Evolutionary conservation across 1,284 basidiomycete species (phyloP), one percentile per base, ranked within the genome.

Genomic region (Rhodotorula sp.): DNA sequence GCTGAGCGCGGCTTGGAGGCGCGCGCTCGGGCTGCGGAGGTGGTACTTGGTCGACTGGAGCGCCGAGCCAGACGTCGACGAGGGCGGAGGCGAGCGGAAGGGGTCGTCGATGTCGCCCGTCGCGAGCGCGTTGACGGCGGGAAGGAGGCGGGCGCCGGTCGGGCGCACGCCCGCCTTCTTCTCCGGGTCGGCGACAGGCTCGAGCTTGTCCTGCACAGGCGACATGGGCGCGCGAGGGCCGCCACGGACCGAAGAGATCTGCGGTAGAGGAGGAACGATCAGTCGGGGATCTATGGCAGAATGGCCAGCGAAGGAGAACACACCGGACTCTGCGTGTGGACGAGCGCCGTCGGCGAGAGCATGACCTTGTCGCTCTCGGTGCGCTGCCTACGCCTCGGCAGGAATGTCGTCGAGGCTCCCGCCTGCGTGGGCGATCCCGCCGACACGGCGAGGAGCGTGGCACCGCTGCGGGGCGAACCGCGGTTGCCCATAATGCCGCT

Each of bases 301-400:
- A 34, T 13, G 17, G 25, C 8, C 42, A 19, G 27, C 7, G 54
- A 48, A 16, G 12, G 42, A 25, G 14, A 21, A 67, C 74, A 46
- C 19, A 75, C 74, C 44, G 74, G 74, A 66, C 74, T 76, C 59
- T 74, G 73, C 3, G 73, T 74, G 64, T 76, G 73, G 7, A 74
- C 68, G 16, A 68, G 53, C 3, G 71, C 70, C 5, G 65, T 64
- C 16, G 72, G 75, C 23, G 68, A 71, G 12, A 74, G 48, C 54
- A 74, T 59, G 41, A 64, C 25, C 12, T 68, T 69, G 45, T 72
- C 66, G 62, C 73, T 76, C 41, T 69, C 68, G 27, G 72, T 71
- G 25, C 75, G 59, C 41, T 44, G 14, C 41, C 68, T 42, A 55
- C 64, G 62, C 48, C 34, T 59, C 14, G 75, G 72, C 25, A 76